These are phyloP conservation scores for Lactarius quietus DNA, from an alignment of 768 basidiomycete species.

Conservation along the genomic window DNA sequence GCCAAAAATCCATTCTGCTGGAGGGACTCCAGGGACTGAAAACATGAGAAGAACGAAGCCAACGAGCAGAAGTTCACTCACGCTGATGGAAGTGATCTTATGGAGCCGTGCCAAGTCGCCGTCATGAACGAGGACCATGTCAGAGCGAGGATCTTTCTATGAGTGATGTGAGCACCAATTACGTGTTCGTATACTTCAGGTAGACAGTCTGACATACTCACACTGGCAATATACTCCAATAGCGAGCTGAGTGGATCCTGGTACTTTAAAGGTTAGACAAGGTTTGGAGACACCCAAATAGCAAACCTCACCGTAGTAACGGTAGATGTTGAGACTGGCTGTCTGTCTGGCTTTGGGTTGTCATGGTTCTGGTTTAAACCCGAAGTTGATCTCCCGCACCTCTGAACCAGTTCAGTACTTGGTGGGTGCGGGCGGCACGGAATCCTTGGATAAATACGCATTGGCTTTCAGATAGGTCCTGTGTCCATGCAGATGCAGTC, in stretches of 20 bases:
- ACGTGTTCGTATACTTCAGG: neutral
- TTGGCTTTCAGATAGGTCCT: neutral
- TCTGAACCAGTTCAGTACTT: neutral
- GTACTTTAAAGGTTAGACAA: neutral
- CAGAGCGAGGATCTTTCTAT: neutral
- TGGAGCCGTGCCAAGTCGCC: neutral
- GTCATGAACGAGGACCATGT: slow-evolving; percentile 10
- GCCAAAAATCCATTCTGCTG: neutral
- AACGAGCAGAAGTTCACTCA: neutral
- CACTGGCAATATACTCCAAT: slow-evolving; percentile 3
- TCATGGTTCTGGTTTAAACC: neutral
- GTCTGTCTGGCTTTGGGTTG: neutral
- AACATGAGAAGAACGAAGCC: neutral
- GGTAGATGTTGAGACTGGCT: neutral
- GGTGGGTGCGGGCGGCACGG: neutral
- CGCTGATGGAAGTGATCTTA: neutral
- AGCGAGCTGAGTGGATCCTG: slow-evolving; percentile 1
- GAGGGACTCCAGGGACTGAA: neutral
- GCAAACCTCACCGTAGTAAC: too few relatives aligned
- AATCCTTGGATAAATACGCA: neutral
- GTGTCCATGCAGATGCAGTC: neutral
- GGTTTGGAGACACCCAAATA: neutral
- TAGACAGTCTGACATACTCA: neutral
- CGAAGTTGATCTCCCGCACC: neutral
- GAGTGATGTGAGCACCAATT: neutral